Conservation (phyloP, 495 filamentous ascomycete genomes). For the Aspergillus indologenus region DNA sequence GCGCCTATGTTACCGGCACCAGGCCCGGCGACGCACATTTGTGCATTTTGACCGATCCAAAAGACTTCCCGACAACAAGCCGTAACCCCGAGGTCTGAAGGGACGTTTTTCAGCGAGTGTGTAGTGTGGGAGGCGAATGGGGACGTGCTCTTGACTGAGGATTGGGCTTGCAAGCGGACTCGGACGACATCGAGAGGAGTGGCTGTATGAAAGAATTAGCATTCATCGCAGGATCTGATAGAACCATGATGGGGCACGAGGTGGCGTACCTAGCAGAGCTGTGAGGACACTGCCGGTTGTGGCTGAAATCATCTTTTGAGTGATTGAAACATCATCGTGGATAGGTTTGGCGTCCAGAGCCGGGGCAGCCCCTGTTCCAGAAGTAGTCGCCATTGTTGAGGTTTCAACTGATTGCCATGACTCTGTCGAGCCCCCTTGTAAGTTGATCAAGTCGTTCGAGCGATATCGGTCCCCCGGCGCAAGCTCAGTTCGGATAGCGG, state of each 20-base stretch:
- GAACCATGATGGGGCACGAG: background rate
- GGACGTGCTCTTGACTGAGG: slow-evolving; percentile 36
- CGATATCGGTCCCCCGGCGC: slow-evolving; percentile 27
- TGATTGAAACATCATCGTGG: slow-evolving; percentile 61
- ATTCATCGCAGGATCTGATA: background rate
- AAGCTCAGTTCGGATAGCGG: slow-evolving; percentile 21
- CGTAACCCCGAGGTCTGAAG: slow-evolving; percentile 81
- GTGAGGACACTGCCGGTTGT: slow-evolving; percentile 87
- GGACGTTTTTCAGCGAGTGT: slow-evolving; percentile 61
- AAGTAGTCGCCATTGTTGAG: slow-evolving; percentile 35
- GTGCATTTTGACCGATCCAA: slow-evolving; percentile 83
- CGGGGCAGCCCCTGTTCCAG: slow-evolving; percentile 27
- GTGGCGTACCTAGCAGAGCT: slow-evolving; percentile 72
- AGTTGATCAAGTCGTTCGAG: slow-evolving; percentile 17
- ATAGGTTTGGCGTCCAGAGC: slow-evolving; percentile 16
- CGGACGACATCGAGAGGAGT: slow-evolving; percentile 97
- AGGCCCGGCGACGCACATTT: slow-evolving; percentile 69
- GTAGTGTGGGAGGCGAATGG: slow-evolving; percentile 47
- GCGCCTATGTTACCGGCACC: slow-evolving; percentile 34
- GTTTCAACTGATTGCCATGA: slow-evolving; percentile 39
- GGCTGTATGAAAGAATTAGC: slow-evolving; percentile 50
- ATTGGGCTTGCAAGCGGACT: slow-evolving; percentile 88
- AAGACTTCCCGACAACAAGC: slow-evolving; percentile 97
- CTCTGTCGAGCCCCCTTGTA: slow-evolving; percentile 18
- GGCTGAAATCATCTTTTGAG: slow-evolving; percentile 92